Base-by-base conservation (phyloP, 495 filamentous ascomycete genomes). In the Tuber calosporum region DNA sequence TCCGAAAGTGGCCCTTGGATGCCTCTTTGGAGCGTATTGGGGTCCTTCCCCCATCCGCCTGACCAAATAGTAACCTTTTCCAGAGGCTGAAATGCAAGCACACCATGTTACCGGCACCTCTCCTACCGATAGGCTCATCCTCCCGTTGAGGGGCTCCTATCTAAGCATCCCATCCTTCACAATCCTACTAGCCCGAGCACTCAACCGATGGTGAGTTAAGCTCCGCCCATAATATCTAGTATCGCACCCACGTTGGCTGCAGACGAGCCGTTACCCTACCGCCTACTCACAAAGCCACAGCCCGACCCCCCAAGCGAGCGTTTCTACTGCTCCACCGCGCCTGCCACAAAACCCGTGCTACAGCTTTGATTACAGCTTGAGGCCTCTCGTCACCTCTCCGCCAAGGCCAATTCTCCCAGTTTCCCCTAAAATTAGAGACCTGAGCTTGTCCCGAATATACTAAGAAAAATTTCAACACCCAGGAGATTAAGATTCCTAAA, bases 401-500 rank as follows among this genome's bases (percentile, higher is more conserved):
- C 45, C 22, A 53, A 53, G 22, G 22, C 8, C 7, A 53, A 53
- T 22, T 48, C 43, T 20, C 7, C 19, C 43, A 5, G 19, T 48
- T n/a, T 48, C 45, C 45, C 45, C 45, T 22, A 8, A 26, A 53
- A 53, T 7, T n/a, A n/a, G n/a, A 58, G 13, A 22, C 48, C 13
- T 26, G 13, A 53, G 45, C 8, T 26, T 7, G 48, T 58, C 48
- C 11, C 3, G 45, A 11, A 58, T 26, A 3, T 58, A 58, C n/a
- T 34, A 38, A 40, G 34, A 26, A 38, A 73, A 36, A 13, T 13
- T 22, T 48, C 53, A 22, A 38, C 43, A 66, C 48, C 48, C 26
- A 67, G 72, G 70, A 70, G 58, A 26, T 66, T 74, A 36, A 30
- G 4, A 38, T 43, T 69, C 68, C 45, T 40, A 70, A 66, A 67